Base-by-base conservation (phyloP, 106 monocot genomes). In the Triglochin maritima region DNA sequence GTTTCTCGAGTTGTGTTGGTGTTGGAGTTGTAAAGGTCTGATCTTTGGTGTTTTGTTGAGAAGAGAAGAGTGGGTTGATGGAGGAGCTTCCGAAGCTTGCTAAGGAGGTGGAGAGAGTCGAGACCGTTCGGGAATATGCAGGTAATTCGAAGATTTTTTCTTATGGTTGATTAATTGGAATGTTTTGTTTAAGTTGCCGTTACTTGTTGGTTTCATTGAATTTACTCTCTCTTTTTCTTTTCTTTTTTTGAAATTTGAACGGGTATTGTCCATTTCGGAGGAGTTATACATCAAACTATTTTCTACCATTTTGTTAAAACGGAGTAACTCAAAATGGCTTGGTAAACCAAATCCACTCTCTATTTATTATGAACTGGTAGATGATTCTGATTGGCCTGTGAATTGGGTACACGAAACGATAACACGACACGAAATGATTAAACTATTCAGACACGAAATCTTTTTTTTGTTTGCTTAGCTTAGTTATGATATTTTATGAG, bases 31-130 rank as follows among this genome's bases (percentile, higher is more conserved):
- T 65, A 48, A 64, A 49, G 14, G 47, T 58, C 44, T 59, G 44
- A 6, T 53, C 9, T 2, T 77, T 60, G 4, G 3, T 17, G 56
- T 48, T 61, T 46, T 67, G 60, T 44, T 65, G 60, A 64, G 76
- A 60, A 47, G 77, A 67, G 43, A 64, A 48, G 17, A 63, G 53
- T 48, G 44, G 16, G 16, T 14, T 80, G 47, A 79, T 59, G 55
- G 87, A 84, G 77, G 81, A 90, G 67, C 72, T 96, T 41, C 81
- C 81, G 6, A 78, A 81, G 47, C 83, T 96, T 11, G 90, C 95
- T 44, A 85, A 75, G 69, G 95, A 90, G 81, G 95, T 90, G 62
- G 87, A 85, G 5, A 83, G 85, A 69, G 87, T 90, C 57, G 90
- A 96, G 66, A 84, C 83, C 0, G 85, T 90, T 51, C 83, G 83